phyloP scores from a whole-genome alignment of 2,329 filamentous ascomycete genomes.

The Trichophyton verrucosum region DNA sequence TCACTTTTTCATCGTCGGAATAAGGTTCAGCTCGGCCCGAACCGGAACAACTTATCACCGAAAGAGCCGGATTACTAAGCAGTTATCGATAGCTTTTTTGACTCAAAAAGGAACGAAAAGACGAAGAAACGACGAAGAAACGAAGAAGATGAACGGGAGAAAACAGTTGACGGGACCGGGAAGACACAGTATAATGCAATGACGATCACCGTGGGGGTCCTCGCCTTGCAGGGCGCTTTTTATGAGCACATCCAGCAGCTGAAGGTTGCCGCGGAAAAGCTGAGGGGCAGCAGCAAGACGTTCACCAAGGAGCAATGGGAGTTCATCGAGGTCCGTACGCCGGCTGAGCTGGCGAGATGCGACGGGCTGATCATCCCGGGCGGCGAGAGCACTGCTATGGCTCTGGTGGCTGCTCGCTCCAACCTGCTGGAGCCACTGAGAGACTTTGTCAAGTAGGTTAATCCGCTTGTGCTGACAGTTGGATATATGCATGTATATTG shows the following conservation, averaged over 20 bases:
- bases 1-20: too few species aligned
- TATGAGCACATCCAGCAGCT: slow-evolving; percentile 74
- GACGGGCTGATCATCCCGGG: slow-evolving; percentile 82
- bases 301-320: slow-evolving; percentile 33
- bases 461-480: not conserved
- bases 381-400: slow-evolving; percentile 89
- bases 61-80: not conserved
- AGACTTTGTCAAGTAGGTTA: slow-evolving; percentile 72
- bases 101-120: not conserved
- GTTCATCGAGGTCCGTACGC: slow-evolving; percentile 70
- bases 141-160: too few species aligned
- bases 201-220: slow-evolving; percentile 40
- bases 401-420: slow-evolving; percentile 70
- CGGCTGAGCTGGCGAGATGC: slow-evolving; percentile 56
- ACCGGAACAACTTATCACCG: not conserved
- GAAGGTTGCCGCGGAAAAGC: slow-evolving; percentile 48
- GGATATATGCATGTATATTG: slow-evolving; percentile 9
- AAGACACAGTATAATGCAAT: slow-evolving; percentile 7
- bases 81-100: not conserved
- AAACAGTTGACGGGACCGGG: not conserved
- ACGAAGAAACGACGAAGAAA: not conserved
- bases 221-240: slow-evolving; percentile 85
- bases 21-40: not conserved
- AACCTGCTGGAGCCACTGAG: slow-evolving; percentile 71
- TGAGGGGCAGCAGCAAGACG: slow-evolving; percentile 23